phyloP scores from a whole-genome alignment of 1,284 basidiomycete genomes.

The Fomitopsis pinicola region DNA sequence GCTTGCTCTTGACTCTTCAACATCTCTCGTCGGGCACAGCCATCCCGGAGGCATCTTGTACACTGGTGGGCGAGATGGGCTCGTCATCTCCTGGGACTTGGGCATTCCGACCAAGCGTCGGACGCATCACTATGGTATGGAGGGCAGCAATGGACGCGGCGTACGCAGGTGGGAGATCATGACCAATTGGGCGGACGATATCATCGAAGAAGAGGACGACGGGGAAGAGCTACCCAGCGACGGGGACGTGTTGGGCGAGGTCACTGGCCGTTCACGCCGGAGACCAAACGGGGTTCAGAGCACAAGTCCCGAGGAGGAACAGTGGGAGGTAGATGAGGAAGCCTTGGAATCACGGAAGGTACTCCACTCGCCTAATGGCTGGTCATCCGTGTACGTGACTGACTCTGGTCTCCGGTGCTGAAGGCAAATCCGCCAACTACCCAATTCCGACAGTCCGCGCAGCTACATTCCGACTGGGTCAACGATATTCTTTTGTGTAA shows the following conservation, averaged over 20 bases:
- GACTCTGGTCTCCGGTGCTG: not conserved
- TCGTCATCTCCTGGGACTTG: conserved; percentile 91
- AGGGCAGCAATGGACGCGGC: conserved; percentile 16
- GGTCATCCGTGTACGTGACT: not conserved
- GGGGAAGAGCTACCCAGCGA: conserved; percentile 52
- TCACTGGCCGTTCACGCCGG: conserved; percentile 30
- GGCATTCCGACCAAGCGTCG: conserved; percentile 57
- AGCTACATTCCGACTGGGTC: conserved; percentile 93
- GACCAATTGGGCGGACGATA: conserved; percentile 78
- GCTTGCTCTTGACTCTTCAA: conserved; percentile 83
- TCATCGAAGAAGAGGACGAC: conserved; percentile 57
- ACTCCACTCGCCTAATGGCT: not conserved
- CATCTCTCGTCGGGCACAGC: conserved; percentile 56
- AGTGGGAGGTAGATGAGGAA: conserved; percentile 73
- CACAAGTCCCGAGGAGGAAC: conserved; percentile 60
- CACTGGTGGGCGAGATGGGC: conserved; percentile 89
- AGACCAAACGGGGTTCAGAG: conserved; percentile 23
- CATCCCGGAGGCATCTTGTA: conserved; percentile 90
- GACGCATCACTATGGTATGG: conserved; percentile 30
- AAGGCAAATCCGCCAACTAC: conserved; percentile 17
- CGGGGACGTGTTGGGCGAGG: conserved; percentile 75
- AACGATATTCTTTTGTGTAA: conserved; percentile 95
- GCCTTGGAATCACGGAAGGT: conserved; percentile 45
- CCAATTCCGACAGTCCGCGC: conserved; percentile 78
- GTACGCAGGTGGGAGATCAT: conserved; percentile 62